Evolutionary conservation across 345 rosid genomes (phyloP).

Genomic region (Nephelium lappaceum): DNA sequence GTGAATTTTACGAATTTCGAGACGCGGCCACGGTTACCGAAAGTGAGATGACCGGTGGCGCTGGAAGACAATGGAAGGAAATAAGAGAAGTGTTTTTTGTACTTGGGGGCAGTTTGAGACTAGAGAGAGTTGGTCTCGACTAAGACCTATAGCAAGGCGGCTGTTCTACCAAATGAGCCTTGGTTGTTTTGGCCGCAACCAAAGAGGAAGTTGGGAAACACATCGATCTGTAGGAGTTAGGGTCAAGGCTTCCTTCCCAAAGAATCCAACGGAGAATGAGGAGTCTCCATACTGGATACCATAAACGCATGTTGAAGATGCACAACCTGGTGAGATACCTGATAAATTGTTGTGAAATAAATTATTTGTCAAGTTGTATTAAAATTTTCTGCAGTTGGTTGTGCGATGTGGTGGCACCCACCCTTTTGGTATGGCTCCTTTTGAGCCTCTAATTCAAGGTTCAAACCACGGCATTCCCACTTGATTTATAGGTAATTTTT

Average conservation of each 20-base stretch:
- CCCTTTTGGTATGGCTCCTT: no score
- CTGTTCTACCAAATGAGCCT: conserved; percentile 68
- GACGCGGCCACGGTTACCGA: conserved; percentile 36
- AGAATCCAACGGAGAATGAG: conserved; percentile 69
- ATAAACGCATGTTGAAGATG: conserved; percentile 64
- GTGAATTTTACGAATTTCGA: conserved; percentile 58
- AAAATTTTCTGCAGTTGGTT: no score
- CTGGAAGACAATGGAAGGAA: conserved; percentile 74
- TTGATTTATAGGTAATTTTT: no score
- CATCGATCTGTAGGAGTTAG: conserved; percentile 54
- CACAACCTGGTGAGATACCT: conserved; percentile 57
- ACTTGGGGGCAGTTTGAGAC: conserved; percentile 65
- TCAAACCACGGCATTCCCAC: no score
- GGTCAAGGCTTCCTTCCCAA: conserved; percentile 61
- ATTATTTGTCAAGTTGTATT: no score
- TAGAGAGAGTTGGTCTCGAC: conserved; percentile 65
- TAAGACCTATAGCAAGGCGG: conserved; percentile 85
- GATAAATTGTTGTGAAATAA: not conserved
- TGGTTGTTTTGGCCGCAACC: conserved; percentile 87
- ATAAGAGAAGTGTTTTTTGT: conserved; percentile 75
- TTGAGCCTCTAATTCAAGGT: no score
- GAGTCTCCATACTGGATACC: conserved; percentile 80
- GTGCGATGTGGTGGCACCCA: no score
- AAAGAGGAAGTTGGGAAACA: conserved; percentile 47
- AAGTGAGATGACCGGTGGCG: conserved; percentile 73